Evolutionary conservation across 2,329 filamentous ascomycete genomes (phyloP).

Genomic region (Scytalidium sp.): DNA sequence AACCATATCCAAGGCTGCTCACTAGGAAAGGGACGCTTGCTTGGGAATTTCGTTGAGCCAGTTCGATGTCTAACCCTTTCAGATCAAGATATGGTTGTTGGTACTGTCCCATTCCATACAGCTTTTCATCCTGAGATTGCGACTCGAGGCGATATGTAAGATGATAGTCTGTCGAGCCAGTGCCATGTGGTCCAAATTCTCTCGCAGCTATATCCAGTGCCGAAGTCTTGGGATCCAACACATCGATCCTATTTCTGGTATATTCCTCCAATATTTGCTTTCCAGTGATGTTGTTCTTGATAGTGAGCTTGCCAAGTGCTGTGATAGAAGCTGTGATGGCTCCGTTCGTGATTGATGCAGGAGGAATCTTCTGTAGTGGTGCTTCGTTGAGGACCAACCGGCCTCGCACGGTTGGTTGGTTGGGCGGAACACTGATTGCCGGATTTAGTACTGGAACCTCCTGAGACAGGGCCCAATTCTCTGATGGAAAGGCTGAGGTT

Average conservation of each 20-base stretch:
- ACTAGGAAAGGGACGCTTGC: constrained; percentile 60
- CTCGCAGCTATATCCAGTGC: constrained; percentile 47
- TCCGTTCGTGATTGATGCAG: constrained; percentile 42
- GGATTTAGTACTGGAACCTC: constrained; percentile 16
- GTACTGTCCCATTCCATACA: constrained; percentile 66
- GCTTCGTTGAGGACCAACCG: neutral
- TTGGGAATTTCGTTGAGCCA: constrained; percentile 63
- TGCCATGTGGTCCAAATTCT: constrained; percentile 40
- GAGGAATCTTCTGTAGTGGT: constrained; percentile 8
- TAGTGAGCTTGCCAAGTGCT: constrained; percentile 43
- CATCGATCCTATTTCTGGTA: constrained; percentile 43
- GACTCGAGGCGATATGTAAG: constrained; percentile 57
- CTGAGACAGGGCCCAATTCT: constrained; percentile 8
- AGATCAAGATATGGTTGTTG: constrained; percentile 59
- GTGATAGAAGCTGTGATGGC: constrained; percentile 44
- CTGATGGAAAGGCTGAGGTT: constrained; percentile 27
- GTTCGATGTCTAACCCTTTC: constrained; percentile 57
- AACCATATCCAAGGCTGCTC: constrained; percentile 56
- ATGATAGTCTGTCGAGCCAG: constrained; percentile 47
- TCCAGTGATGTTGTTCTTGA: constrained; percentile 36
- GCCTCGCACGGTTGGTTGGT: neutral
- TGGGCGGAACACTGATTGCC: neutral
- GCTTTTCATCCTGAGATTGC: constrained; percentile 48
- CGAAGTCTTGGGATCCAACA: constrained; percentile 46
- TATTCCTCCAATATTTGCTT: constrained; percentile 48